Evolutionary conservation across 164 flowering plant genomes (phyloP).

Genomic region (Magnolia kwangsiensis): DNA sequence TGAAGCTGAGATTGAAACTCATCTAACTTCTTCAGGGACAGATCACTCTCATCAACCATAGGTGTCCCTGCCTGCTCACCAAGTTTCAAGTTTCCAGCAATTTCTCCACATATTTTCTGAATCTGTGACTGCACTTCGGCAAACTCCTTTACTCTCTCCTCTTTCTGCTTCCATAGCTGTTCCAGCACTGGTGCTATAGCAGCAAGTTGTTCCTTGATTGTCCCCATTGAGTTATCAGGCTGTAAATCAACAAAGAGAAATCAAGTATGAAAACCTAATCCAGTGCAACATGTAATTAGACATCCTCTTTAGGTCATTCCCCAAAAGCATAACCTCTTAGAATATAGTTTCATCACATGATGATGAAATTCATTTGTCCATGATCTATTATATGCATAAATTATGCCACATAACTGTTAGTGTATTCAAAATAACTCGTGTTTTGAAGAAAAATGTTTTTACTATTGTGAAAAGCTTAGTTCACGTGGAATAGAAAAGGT

Average conservation of each 20-base stretch:
- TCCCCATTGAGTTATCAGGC: slow-evolving; percentile 78
- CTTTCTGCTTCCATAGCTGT: slow-evolving; percentile 72
- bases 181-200: slow-evolving; percentile 80
- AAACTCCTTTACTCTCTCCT: slow-evolving; percentile 72
- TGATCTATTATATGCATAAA: too few species aligned
- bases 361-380: neutral
- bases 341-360: neutral
- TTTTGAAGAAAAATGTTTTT: too few species aligned
- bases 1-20: slow-evolving; percentile 77
- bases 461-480: too few species aligned
- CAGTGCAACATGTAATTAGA: neutral
- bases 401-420: too few species aligned
- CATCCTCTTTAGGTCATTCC: neutral
- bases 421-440: too few species aligned
- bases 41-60: slow-evolving; percentile 72
- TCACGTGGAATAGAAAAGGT: too few species aligned
- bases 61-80: slow-evolving; percentile 37
- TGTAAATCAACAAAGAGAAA: slow-evolving; percentile 20
- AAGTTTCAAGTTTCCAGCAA: slow-evolving; percentile 53
- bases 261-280: neutral
- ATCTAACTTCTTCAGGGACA: slow-evolving; percentile 74
- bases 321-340: neutral
- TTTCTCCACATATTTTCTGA: slow-evolving; percentile 80
- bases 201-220: slow-evolving; percentile 91
- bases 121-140: slow-evolving; percentile 80